Conservation (phyloP, 2,329 filamentous ascomycete species). For the Allantophomopsis lycopodina region DNA sequence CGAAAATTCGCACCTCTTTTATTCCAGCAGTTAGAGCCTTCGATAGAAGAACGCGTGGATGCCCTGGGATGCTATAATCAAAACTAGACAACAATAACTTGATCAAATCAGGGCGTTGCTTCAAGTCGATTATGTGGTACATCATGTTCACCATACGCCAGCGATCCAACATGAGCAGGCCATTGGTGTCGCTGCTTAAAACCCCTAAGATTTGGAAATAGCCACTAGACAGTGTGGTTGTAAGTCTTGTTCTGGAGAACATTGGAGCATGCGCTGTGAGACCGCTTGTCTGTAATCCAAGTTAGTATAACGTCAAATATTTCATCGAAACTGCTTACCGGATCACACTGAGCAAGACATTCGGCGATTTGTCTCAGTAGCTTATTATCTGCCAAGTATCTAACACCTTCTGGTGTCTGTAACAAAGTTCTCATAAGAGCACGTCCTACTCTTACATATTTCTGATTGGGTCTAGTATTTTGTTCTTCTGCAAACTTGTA, state of each 20-base stretch:
- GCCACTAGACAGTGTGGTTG: constrained; percentile 77
- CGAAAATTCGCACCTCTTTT: constrained; percentile 82
- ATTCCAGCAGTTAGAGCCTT: constrained; percentile 87
- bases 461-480: constrained; percentile 85
- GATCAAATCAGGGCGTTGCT: constrained; percentile 82
- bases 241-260: constrained; percentile 74
- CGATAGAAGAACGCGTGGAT: constrained; percentile 82
- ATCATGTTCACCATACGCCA: constrained; percentile 99
- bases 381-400: constrained; percentile 84
- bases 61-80: constrained; percentile 79
- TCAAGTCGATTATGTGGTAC: constrained; percentile 91
- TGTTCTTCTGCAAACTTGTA: constrained; percentile 84
- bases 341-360: constrained; percentile 88
- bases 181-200: constrained; percentile 68
- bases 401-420: constrained; percentile 72
- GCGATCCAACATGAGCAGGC: constrained; percentile 78
- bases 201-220: constrained; percentile 91
- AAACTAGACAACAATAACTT: constrained; percentile 80
- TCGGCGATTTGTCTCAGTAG: constrained; percentile 87
- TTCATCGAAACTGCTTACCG: constrained; percentile 35
- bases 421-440: constrained; percentile 76
- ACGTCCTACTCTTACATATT: constrained; percentile 84
- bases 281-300: constrained; percentile 41
- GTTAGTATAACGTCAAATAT: constrained; percentile 6
- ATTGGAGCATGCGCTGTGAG: constrained; percentile 74